Evolutionary conservation across 805 yeast genomes (phyloP), one percentile per base, ranked within the genome.

Genomic region (Cyberlindnera veronae): DNA sequence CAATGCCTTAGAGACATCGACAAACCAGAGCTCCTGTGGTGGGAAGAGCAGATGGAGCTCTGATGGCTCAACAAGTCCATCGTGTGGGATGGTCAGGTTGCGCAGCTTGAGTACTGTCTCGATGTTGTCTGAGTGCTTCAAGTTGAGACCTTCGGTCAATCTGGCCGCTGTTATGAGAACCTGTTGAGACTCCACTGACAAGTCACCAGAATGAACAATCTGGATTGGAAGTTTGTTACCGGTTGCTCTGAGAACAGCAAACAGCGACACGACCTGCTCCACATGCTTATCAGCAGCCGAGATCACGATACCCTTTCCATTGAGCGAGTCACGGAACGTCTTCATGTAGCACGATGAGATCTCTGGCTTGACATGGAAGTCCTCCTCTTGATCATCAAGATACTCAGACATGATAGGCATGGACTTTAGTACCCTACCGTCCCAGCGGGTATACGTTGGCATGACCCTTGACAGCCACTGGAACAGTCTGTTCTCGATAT

Each of bases 191-290:
- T 53, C 53, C 12, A 48, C 36, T 2, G 49, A 67, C 61, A 65
- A 34, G 33, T 65, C 64, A 24, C 62, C 66, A 36, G 60, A 59
- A 36, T 57, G 62, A n/a, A 71, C 53, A 6, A 71, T 45, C 54
- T 71, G 69, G 27, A 71, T 64, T 5, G 76, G 76, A 20, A 66
- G 48, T 11, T 36, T 44, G 48, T 68, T 71, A 2, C 61, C 59
- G 10, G 54, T 32, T 13, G 58, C 58, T 24, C 73, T 49, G 12
- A 69, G 49, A 32, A 72, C 55, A 1, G 72, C 69, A 26, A 84
- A 55, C 15, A 63, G 32, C n/a, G 57, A 50, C 4, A 56, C 33
- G 13, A 66, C 48, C n/a, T 59, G 50, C 8, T 51, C 46, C 5
- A 60, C 48, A 38, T 61, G 61, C 3, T 36, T 38, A 32, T 65